Base-by-base conservation (phyloP, 2,329 filamentous ascomycete species). In the Raffaelea albimanens region DNA sequence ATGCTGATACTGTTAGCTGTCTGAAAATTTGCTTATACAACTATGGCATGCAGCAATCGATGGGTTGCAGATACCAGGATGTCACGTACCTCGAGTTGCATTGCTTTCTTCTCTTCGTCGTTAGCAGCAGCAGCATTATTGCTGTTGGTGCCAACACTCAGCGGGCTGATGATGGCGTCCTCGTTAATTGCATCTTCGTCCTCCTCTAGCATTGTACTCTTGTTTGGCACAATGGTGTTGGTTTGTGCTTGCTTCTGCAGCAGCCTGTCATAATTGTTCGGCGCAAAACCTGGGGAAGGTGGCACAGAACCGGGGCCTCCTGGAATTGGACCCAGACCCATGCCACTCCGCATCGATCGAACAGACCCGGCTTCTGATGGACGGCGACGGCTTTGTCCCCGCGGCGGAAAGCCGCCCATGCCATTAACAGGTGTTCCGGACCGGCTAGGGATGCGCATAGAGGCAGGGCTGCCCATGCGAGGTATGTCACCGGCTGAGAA, bases 171-270 rank as follows among this genome's bases (percentile, higher is more conserved):
- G 34, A 50, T 40, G 20, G 16, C 53, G 45, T 87, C n/a, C n/a
- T n/a, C n/a, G n/a, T n/a, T 29, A 31, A 50, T 40, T 18, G 16
- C 53, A 44, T 87, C 87, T 56, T 95, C 89, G 55, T 95, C 90
- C 61, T 97, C 93, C 63, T 98, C 93, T 1, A 97, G 81, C 83
- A 97, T 90, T 1, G 87, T 96, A 59, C 91, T 95, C 68, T 97
- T 98, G 62, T 96, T 97, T 1, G 93, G 93, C 36, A 97, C 85
- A 58, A 97, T 95, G 0, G 89, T 97, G 61, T 95, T 97, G 61
- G 85, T 91, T 61, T 95, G 90, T 55, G 95, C 89, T 34, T 89
- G 89, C 61, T 94, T 95, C 16, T 87, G 85, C 55, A 87, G 78
- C 4, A 90, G 90, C 41, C 87, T 76, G 39, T 84, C 83, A 54